Evolutionary conservation across 371 early-diverging fungal genomes (phyloP).

Genomic region (Phascolomyces articulosus): DNA sequence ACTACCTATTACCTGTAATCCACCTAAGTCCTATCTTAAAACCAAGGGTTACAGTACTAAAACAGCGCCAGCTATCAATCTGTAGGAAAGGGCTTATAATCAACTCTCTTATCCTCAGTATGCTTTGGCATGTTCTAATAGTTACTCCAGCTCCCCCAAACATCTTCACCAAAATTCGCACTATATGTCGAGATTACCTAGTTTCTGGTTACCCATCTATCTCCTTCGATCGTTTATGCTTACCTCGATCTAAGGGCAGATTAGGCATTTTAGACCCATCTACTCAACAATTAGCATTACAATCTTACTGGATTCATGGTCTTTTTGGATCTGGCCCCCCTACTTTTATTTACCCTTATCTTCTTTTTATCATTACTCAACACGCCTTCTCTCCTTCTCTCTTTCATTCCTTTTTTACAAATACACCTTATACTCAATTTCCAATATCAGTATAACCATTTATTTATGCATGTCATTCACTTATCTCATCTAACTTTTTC

Average conservation of each 20-base stretch:
- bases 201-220: neutral
- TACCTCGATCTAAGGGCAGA: neutral
- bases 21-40: no score
- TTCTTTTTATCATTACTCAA: neutral
- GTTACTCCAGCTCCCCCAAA: neutral
- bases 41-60: no score
- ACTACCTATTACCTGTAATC: no score
- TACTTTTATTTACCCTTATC: neutral
- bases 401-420: no score
- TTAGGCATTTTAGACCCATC: neutral
- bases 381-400: no score
- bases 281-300: neutral
- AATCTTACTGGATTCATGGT: neutral
- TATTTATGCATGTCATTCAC: no score
- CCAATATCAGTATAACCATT: no score
- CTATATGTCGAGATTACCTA: neutral
- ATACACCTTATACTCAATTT: no score
- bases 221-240: neutral
- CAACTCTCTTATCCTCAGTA: constrained; percentile 18
- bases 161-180: neutral
- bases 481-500: no score
- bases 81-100: constrained; percentile 12
- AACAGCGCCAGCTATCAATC: constrained; percentile 13
- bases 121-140: neutral
- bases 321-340: neutral